Base-by-base conservation (phyloP, 139 green algal genomes). In the Micractinium conductrix region DNA sequence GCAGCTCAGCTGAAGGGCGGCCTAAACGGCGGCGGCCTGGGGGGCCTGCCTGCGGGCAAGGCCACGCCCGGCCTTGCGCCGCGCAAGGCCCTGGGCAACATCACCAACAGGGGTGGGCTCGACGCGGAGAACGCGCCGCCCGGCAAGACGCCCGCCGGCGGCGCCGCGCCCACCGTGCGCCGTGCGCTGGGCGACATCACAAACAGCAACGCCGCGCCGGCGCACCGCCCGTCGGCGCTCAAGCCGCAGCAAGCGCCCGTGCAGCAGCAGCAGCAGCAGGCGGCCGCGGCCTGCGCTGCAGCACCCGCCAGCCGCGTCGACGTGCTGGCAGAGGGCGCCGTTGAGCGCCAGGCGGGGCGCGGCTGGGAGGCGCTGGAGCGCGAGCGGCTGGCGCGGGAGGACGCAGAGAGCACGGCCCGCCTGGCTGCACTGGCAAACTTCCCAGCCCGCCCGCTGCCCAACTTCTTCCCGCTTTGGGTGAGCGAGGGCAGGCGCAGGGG, bases 81-180 rank as follows among this genome's bases (percentile, higher is more conserved):
- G 24, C 85, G 85, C 76, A 89, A 89, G 83, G 85, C 85, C 4
- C 76, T 89, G 69, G 85, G 80, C 38, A 87, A 89, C 58, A 84
- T 84, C 68, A 89, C 85, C 67, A 88, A 88, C 53, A 42, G 50
- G 30, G 68, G 50, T 21, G 68, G 65, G 38, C 30, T 55, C 10
- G 65, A 74, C 45, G 63, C 38, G 24, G 65, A 44, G 63, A 80
- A 80, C 42, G 33, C 28, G 8, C 30, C 35, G 2, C 63, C 53
- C 28, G 53, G 50, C 38, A 85, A 88, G 50, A 86, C 85, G 17
- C 63, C 67, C 16, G 60, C 35, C 6, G 84, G 82, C 6, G 60
- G 75, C 22, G 48, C 48, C 43, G n/a, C 43, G 24, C 43, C 43
- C 43, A 30, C 43, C 26, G 43, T n/a, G 44, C 83, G 83, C 26